Evolutionary conservation across 345 rosid genomes (phyloP), one percentile per base, ranked within the genome.

Genomic region (Melaleuca alternifolia): DNA sequence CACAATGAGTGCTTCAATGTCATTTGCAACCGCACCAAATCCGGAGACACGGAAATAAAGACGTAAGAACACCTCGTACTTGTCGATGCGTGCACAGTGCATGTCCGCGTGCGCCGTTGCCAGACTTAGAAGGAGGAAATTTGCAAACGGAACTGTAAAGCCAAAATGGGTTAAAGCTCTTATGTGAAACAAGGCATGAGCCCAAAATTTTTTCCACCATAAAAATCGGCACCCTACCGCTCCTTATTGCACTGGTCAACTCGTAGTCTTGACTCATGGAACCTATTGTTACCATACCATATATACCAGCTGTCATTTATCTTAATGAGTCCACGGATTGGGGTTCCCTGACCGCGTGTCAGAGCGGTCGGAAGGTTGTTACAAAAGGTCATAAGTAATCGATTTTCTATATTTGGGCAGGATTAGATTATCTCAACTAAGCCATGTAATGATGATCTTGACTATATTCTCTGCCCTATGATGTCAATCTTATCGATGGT

Each of bases 91-190:
- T 20, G 41, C 41, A 41, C 4, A 41, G 4, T 4, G 41, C 41
- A 41, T 41, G 4, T 41, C 41, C 41, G 41, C 41, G 4, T 21
- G 76, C 21, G 41, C 41, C 41, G 41, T 9, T 46, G 79, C 79
- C 79, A 46, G 79, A 8, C 79, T 46, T 46, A 33, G 46, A 16
- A 10, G 48, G 48, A 37, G 79, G 24, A 71, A 71, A 71, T 71
- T 46, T 71, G 33, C 48, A 2, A 41, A 33, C 46, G 79, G 48
- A 37, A 26, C 26, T 46, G 51, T 89, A 90, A 93, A 1, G 94
- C 95, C 87, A 86, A 92, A 88, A 91, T 89, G 51, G 95, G 92
- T 16, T 92, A 51, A 86, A 61, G 76, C 65, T 87, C 95, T 18
- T 92, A 62, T 18, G 93, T 83, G 84, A 89, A 90, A 93, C 88